Conservation (phyloP, 129 eudicot species). For the Saposhnikovia divaricata region DNA sequence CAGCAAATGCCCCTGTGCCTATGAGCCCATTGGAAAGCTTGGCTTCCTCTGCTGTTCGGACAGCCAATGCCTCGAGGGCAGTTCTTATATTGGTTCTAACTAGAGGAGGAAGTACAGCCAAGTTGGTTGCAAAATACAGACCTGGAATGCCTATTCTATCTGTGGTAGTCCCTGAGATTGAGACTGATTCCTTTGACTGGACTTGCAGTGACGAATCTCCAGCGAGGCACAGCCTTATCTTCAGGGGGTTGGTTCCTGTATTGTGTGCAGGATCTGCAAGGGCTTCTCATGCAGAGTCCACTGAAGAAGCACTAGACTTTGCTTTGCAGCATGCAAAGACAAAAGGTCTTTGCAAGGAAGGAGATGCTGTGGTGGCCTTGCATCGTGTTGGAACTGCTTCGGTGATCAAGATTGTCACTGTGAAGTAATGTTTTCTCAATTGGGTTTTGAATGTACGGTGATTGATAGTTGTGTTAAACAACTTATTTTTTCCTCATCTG, state of each 20-base stretch:
- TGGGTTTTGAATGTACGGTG: background rate
- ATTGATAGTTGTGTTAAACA: background rate
- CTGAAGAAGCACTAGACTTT: conserved; percentile 31
- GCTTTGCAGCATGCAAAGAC: conserved; percentile 29
- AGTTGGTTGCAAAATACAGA: conserved; percentile 36
- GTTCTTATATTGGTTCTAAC: conserved; percentile 31
- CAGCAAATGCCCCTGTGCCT: conserved; percentile 19
- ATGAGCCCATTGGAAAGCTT: conserved; percentile 24
- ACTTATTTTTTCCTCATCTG: background rate
- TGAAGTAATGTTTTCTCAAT: conserved; percentile 12
- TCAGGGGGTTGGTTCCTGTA: conserved; percentile 34
- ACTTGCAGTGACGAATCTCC: conserved; percentile 39
- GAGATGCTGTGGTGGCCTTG: conserved; percentile 33
- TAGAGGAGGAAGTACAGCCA: conserved; percentile 38
- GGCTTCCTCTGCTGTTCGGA: conserved; percentile 22
- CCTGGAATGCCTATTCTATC: conserved; percentile 37
- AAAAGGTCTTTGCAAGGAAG: conserved; percentile 27
- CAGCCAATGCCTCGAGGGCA: conserved; percentile 24
- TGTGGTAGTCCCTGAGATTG: conserved; percentile 38
- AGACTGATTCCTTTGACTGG: conserved; percentile 37
- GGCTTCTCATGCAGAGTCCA: conserved; percentile 37
- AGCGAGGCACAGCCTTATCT: conserved; percentile 37
- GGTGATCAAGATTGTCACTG: conserved; percentile 30
- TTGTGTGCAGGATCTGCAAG: conserved; percentile 33
- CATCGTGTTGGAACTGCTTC: conserved; percentile 36